Conservation (phyloP, 1,284 basidiomycete species). For the Sanguinoderma infundibulare region DNA sequence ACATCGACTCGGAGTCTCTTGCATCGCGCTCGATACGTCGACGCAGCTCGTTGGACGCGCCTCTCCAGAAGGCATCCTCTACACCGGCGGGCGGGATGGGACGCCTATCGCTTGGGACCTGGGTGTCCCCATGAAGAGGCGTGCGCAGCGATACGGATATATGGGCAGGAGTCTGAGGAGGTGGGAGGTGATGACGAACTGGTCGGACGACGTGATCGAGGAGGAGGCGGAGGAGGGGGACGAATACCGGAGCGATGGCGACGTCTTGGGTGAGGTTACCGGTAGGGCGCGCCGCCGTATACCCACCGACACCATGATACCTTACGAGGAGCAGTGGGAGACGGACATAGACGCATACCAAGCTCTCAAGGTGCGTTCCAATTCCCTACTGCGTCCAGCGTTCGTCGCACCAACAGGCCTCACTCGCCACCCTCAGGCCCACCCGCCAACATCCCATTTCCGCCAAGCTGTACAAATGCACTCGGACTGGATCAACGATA, state of each 20-base stretch:
- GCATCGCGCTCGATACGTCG: slow-evolving; percentile 85
- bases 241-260: slow-evolving; percentile 64
- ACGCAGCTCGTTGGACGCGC: slow-evolving; percentile 69
- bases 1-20: slow-evolving; percentile 87
- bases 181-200: slow-evolving; percentile 83
- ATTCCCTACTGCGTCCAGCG: too few species aligned
- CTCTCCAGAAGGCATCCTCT: slow-evolving; percentile 88
- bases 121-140: slow-evolving; percentile 62
- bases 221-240: slow-evolving; percentile 62
- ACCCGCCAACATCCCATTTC: slow-evolving; percentile 50
- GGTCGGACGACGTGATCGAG: slow-evolving; percentile 72
- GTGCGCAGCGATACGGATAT: slow-evolving; percentile 41
- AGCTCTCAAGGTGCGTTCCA: slow-evolving; percentile 50
- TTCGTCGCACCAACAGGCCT: too few species aligned
- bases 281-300: slow-evolving; percentile 29
- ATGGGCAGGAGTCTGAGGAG: slow-evolving; percentile 35
- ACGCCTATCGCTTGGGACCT: slow-evolving; percentile 93
- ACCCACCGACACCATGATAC: slow-evolving; percentile 44
- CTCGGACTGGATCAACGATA: slow-evolving; percentile 97
- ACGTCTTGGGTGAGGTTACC: slow-evolving; percentile 75
- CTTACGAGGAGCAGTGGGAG: slow-evolving; percentile 82
- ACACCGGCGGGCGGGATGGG: slow-evolving; percentile 93
- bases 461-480: slow-evolving; percentile 87
- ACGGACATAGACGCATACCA: slow-evolving; percentile 58
- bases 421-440: slow-evolving; percentile 7